Percentiles rank a stretch among this genome's conserved stretches.
phyloP scores from a whole-genome alignment of 768 basidiomycete species.

The Leccinellum albellum region DNA sequence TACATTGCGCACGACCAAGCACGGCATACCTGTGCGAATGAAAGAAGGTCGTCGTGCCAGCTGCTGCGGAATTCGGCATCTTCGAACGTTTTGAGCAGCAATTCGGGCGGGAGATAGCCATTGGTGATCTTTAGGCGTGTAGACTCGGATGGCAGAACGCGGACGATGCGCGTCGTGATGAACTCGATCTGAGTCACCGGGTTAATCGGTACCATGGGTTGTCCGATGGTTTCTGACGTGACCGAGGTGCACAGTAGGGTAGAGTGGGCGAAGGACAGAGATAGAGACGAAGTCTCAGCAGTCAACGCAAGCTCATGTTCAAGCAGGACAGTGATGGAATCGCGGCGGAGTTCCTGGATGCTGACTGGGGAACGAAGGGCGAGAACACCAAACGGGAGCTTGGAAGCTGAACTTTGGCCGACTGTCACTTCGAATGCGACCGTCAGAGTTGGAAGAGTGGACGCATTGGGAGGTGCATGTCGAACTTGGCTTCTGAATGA shows the following conservation, averaged over 20 bases:
- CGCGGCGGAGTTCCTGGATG: constrained; percentile 1
- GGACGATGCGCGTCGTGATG: constrained; percentile 21
- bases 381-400: constrained; percentile 9
- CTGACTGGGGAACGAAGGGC: constrained; percentile 10
- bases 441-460: constrained; percentile 18
- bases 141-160: constrained; percentile 9
- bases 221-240: background rate
- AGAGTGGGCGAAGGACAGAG: constrained; percentile 23
- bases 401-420: constrained; percentile 1
- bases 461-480: constrained; percentile 7
- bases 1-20: constrained; percentile 25
- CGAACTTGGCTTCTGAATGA: constrained; percentile 1
- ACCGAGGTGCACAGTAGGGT: constrained; percentile 16
- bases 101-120: constrained; percentile 16
- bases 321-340: constrained; percentile 8
- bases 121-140: constrained; percentile 1
- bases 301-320: constrained; percentile 17
- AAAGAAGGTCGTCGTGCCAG: constrained; percentile 21
- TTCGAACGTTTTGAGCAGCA: constrained; percentile 19
- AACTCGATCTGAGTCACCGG: constrained; percentile 14
- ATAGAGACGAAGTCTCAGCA: constrained; percentile 12
- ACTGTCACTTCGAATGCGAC: constrained; percentile 19
- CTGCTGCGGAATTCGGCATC: constrained; percentile 15
- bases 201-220: background rate
- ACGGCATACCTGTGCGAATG: constrained; percentile 24